A percentile compares a stretch with the other conserved stretches of the same genome.
These are phyloP conservation scores for Verbena officinalis DNA, from an alignment of 257 asterid genomes.

Conservation along the genomic window DNA sequence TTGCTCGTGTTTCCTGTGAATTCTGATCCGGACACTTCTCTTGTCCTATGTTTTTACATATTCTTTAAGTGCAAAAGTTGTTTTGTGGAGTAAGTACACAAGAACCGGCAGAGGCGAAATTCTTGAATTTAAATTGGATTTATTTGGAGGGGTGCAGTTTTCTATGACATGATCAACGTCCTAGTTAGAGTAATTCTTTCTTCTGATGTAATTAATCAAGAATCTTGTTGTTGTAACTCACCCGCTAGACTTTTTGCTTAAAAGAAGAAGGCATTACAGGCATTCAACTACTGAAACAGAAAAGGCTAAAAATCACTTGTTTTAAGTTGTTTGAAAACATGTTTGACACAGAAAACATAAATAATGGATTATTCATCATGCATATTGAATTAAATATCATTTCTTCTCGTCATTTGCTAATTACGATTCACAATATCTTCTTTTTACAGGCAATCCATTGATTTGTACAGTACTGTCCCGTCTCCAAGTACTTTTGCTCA, in stretches of 20 bases:
- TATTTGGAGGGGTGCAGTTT: not conserved
- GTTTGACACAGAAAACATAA: not conserved
- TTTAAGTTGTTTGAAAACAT: too few species aligned
- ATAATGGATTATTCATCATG: not conserved
- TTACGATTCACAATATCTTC: not conserved
- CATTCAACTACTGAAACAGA: too few species aligned
- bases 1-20: too few species aligned
- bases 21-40: not conserved
- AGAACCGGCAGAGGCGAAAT: too few species aligned
- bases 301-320: too few species aligned
- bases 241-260: not conserved
- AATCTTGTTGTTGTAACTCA: not conserved
- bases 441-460: slow-evolving; percentile 80
- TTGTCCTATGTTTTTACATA: not conserved
- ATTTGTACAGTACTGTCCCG: slow-evolving; percentile 77
- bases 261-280: not conserved
- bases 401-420: not conserved
- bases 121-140: not conserved
- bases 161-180: not conserved
- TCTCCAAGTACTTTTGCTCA: slow-evolving; percentile 65
- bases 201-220: too few species aligned
- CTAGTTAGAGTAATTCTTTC: not conserved
- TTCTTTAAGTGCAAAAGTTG: too few species aligned
- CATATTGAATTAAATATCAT: not conserved
- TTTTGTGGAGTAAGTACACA: too few species aligned